Conservation (phyloP, 805 yeast species). For the Yarrowia sp. region DNA sequence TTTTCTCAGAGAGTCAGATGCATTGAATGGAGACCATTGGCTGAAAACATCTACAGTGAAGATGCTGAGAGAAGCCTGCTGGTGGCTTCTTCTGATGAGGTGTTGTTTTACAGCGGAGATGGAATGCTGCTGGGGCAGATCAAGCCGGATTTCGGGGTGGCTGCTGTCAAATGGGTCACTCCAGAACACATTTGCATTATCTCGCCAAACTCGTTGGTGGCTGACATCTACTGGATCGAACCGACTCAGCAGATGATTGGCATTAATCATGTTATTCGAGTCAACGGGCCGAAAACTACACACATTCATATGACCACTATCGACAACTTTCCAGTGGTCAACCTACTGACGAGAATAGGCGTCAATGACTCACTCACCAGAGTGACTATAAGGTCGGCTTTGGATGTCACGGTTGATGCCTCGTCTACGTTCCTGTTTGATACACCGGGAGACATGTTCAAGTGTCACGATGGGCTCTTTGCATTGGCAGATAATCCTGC, state of each 20-base stretch:
- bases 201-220: constrained; percentile 16
- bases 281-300: constrained; percentile 27
- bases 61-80: background rate
- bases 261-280: constrained; percentile 27
- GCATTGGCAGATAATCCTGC: constrained; percentile 27
- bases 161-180: constrained; percentile 31
- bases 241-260: constrained; percentile 11
- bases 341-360: constrained; percentile 16
- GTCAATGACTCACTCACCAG: constrained; percentile 15
- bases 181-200: constrained; percentile 13
- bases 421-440: constrained; percentile 19
- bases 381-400: constrained; percentile 1
- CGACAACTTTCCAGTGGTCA: constrained; percentile 30
- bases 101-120: constrained; percentile 2
- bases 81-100: constrained; percentile 11
- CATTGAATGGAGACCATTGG: constrained; percentile 18
- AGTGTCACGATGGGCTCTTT: constrained; percentile 18
- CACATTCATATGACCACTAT: background rate
- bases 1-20: constrained; percentile 29
- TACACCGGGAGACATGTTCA: constrained; percentile 18
- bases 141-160: constrained; percentile 25
- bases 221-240: constrained; percentile 26
- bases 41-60: background rate
- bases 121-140: constrained; percentile 21
- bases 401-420: constrained; percentile 25